Base-by-base conservation (phyloP, 805 yeast genomes). In the Lachancea kluyveri region DNA sequence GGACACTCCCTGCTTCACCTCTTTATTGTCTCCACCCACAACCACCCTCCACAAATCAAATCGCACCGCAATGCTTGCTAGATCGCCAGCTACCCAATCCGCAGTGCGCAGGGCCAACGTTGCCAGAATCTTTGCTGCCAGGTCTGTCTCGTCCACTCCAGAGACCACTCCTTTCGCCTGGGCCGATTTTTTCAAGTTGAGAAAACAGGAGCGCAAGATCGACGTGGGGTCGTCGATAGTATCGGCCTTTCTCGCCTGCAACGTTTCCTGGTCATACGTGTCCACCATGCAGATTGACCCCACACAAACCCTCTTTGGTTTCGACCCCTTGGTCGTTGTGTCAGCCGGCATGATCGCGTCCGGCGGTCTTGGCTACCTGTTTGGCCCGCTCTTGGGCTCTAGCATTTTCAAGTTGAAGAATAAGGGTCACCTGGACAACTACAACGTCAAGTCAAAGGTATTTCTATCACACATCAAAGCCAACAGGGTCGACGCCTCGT, bases 401-500 rank as follows among this genome's bases (percentile, higher is more conserved):
- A 64, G 74, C 17, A 47, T 84, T 4, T 88, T 88, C 64, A 70
- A 72, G 39, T 28, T 76, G 36, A 60, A 67, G 26, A 68, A 79
- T 54, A 64, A 67, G 40, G 54, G 64, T 3, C 50, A 59, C 18
- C 59, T 81, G 46, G 35, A 52, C 2, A 60, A 62, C 12, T 83
- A 70, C 57, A 64, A 63, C 37, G 44, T 57, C 30, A 88, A 82
- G 62, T 87, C 90, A 52, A 72, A 77, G 43, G 65, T 70, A 23
- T 92, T 90, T 47, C 66, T 90, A 54, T 71, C 72, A 43, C 90
- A 76, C 52, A 71, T 92, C 41, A 74, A 72, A 46, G 67, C 67
- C 36, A 81, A 86, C 60, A 71, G 98, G 50, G 96, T 88, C 18
- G 95, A 92, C 63, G 95, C 98, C 13, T 72, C 88, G 12, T 76